Base-by-base conservation (phyloP, 495 filamentous ascomycete genomes). In the Podospora pseudoanserina region DNA sequence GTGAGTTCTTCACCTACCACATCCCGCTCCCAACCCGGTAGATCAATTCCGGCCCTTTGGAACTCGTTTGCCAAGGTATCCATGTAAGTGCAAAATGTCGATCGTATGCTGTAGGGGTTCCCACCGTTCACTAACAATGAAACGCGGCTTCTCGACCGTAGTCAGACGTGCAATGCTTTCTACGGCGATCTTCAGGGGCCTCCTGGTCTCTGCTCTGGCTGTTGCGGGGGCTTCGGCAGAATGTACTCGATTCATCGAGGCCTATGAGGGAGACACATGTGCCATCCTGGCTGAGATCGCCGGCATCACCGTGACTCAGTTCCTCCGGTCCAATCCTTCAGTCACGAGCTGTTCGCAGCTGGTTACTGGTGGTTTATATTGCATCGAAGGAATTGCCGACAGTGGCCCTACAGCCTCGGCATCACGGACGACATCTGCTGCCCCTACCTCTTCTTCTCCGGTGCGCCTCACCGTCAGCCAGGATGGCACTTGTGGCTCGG, bases 401-500 rank as follows among this genome's bases (percentile, higher is more conserved):
- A 59, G 56, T 20, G 54, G 32, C 0, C 67, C 71, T 9, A 27
- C 65, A 0, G 6, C 66, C 0, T 55, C 67, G 0, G 62, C 63
- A 23, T 23, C 34, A 68, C 23, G 5, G 0, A 58, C 65, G 54
- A 63, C 54, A 34, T 65, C 27, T 2, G 20, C 67, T 2, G 62
- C 65, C 44, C 65, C 66, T 3, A 57, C 60, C 0, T 16, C 60
- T 0, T 19, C 68, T 1, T 61, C 68, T 0, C 26, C 66, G 2
- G 59, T 44, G 2, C 44, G 60, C 0, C 65, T 74, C 9, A 39
- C 59, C 44, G 56, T 72, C 63, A 77, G 74, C 67, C 26, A 44
- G 55, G 79, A 82, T 32, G 81, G 81, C 16, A 68, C 66, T 20
- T 83, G 81, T 32, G 81, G 81, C 4, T 60, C 68, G 3, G 77